Evolutionary conservation across 768 basidiomycete species (phyloP), one percentile per base, ranked within the genome.

Genomic region (Arthromyces matolae): DNA sequence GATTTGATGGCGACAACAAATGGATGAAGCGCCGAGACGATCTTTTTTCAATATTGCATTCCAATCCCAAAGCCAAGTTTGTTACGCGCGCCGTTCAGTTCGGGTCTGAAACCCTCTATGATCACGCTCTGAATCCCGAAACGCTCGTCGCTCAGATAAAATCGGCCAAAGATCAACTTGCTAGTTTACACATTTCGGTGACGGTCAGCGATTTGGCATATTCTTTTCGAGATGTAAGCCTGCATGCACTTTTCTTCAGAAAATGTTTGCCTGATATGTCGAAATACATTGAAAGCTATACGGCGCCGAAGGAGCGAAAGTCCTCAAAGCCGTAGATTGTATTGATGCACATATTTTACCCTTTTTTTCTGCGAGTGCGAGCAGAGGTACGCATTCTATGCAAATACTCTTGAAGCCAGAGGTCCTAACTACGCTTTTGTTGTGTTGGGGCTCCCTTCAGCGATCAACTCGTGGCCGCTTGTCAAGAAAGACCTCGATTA

Each of bases 271-370:
- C 25, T 31, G 14, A 8, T 20, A 29, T 46, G 20, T 33, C 35
- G 19, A 50, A 28, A 25, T 47, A 37, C 36, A 16, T 19, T 40
- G 19, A 25, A 44, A 54, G 55, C 52, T 68, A 57, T 72, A 78
- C 52, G 68, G 71, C 43, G 59, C 64, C 8, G 75, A 71, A n/a
- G n/a, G n/a, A n/a, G n/a, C n/a, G 42, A 66, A 74, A 39, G 77
- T 85, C 14, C 65, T 88, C 47, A 65, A 76, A 48, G 77, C 80
- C 0, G 65, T 86, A 4, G 82, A 87, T 54, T 70, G 71, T 33
- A 79, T 87, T 38, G 78, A 86, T 51, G 77, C 76, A 0, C 85
- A 88, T 58, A 85, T 84, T 71, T 64, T 87, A 28, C 85, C 86
- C 1, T 86, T 86, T 65, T 87, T 86, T 60, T 73, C 77, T 1